A percentile compares a stretch with the other conserved stretches of the same genome.
Conservation (phyloP, 345 rosid genomes). For the Eucalyptus lansdowneana region DNA sequence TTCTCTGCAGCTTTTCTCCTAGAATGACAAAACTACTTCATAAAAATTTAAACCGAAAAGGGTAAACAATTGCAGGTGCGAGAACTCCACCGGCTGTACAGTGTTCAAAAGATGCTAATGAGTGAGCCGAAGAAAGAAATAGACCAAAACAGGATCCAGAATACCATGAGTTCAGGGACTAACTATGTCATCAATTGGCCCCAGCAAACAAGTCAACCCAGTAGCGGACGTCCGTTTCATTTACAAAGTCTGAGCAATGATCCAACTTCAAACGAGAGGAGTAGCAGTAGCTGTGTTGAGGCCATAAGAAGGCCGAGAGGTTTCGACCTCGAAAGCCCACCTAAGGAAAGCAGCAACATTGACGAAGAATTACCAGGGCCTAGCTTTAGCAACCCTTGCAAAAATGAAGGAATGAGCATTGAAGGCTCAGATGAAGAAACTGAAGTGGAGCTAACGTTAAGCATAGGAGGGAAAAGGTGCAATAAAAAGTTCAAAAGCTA, state of each 20-base stretch:
- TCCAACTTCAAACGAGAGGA: slow-evolving; percentile 31
- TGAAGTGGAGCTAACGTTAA: slow-evolving; percentile 56
- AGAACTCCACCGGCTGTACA: slow-evolving; percentile 73
- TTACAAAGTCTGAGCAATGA: slow-evolving; percentile 2
- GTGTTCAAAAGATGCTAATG: slow-evolving; percentile 62
- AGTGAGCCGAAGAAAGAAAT: slow-evolving; percentile 30
- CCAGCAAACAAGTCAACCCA: slow-evolving; percentile 5
- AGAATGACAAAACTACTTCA: background rate
- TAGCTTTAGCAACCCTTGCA: background rate
- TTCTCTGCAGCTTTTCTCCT: background rate
- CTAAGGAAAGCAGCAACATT: slow-evolving; percentile 10
- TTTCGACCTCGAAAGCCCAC: slow-evolving; percentile 37
- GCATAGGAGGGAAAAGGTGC: slow-evolving; percentile 39
- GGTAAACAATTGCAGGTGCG: slow-evolving; percentile 39
- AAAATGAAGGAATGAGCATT: background rate
- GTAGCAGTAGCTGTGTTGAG: slow-evolving; percentile 35
- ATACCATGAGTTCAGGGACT: background rate
- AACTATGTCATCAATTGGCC: background rate
- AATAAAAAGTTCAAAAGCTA: background rate
- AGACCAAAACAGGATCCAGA: slow-evolving; percentile 19
- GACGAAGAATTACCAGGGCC: slow-evolving; percentile 14
- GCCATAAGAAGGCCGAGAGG: slow-evolving; percentile 6
- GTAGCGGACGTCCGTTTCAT: background rate
- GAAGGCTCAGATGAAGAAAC: slow-evolving; percentile 22
- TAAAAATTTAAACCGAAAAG: background rate